These are phyloP conservation scores for Neurospora sp. DNA, from an alignment of 495 filamentous ascomycete species.

Conservation along the genomic window DNA sequence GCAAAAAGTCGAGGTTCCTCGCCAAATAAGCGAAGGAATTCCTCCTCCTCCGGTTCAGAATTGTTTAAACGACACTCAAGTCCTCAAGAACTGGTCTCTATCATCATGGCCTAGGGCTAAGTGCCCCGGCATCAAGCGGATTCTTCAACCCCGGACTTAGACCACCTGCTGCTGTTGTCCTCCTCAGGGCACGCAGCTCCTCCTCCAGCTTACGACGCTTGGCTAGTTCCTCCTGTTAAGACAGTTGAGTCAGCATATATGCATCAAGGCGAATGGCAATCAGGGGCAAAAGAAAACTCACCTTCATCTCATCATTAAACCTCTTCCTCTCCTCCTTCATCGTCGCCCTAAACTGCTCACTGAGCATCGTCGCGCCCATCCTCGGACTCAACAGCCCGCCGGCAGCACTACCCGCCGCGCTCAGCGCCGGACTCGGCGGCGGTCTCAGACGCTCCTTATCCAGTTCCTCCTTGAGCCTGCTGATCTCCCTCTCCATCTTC, in stretches of 20 bases:
- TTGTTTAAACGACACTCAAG: not conserved
- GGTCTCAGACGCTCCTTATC: constrained; percentile 33
- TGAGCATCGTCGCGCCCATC: constrained; percentile 24
- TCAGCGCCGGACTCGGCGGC: constrained; percentile 5
- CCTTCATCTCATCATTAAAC: constrained; percentile 40
- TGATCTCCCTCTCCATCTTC: constrained; percentile 26
- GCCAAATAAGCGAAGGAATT: not conserved
- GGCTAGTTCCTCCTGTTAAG: constrained; percentile 36
- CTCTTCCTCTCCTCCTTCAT: constrained; percentile 44
- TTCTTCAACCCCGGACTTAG: constrained; percentile 15
- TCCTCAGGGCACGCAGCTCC: constrained; percentile 30
- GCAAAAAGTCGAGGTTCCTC: not conserved
- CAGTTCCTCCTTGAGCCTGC: constrained; percentile 32
- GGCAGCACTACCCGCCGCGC: constrained; percentile 1
- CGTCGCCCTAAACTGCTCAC: constrained; percentile 29
- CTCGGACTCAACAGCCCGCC: constrained; percentile 4
- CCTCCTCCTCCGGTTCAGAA: not conserved
- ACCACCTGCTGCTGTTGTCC: constrained; percentile 9
- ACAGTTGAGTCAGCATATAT: constrained; percentile 1
- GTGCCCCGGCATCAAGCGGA: constrained; percentile 12
- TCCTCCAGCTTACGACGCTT: constrained; percentile 37
- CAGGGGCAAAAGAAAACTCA: constrained; percentile 15
- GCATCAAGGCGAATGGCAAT: no score
- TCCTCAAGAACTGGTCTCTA: not conserved
- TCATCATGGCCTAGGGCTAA: constrained; percentile 10